These are phyloP conservation scores for Themeda triandra DNA, from an alignment of 176 grass and related monocot genomes.

Conservation along the genomic window DNA sequence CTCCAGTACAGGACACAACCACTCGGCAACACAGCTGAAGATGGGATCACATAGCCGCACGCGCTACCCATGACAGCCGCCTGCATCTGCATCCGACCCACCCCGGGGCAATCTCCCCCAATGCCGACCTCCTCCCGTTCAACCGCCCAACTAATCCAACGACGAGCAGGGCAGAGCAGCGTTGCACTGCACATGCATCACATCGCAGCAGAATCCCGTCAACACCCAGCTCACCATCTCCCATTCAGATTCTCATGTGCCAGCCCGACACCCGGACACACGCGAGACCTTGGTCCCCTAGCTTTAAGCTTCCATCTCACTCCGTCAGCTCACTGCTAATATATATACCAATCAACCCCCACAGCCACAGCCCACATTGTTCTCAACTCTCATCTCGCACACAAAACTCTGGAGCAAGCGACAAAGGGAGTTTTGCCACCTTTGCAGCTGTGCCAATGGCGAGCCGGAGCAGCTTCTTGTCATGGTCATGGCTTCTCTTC, in stretches of 20 bases:
- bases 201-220: slow-evolving; percentile 1
- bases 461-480: neutral
- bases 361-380: neutral
- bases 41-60: neutral
- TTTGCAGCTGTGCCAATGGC: neutral
- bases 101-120: slow-evolving; percentile 41
- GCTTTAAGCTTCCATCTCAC: neutral
- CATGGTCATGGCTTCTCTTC: slow-evolving; percentile 15
- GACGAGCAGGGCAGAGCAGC: neutral
- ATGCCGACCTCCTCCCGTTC: slow-evolving; percentile 23
- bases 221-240: slow-evolving; percentile 13
- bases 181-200: neutral
- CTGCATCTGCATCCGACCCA: slow-evolving; percentile 28
- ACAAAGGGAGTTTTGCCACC: neutral
- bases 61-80: slow-evolving; percentile 10
- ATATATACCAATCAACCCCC: neutral
- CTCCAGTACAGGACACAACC: neutral
- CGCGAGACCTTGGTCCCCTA: slow-evolving; percentile 41
- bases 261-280: slow-evolving; percentile 40
- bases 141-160: neutral
- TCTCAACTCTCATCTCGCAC: neutral
- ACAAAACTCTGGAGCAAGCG: neutral
- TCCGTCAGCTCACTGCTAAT: neutral
- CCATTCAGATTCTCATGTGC: neutral
- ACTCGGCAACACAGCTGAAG: neutral